phyloP scores from a whole-genome alignment of 164 flowering plant genomes.

The Tetracentron sinense region DNA sequence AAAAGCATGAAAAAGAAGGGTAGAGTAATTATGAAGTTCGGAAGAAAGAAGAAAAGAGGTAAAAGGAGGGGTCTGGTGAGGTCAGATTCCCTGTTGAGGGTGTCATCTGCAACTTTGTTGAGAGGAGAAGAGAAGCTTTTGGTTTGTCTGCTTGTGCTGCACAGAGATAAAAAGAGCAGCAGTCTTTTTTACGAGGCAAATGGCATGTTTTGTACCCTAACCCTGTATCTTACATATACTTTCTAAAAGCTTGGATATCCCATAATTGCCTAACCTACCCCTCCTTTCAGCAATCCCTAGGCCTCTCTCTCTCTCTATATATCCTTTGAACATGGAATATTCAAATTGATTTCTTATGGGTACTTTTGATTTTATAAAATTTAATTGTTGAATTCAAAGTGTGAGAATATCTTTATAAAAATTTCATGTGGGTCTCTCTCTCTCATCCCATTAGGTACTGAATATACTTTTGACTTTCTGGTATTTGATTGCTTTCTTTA shows the following conservation, averaged over 20 bases:
- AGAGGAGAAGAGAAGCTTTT: constrained; percentile 43
- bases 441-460: too few relatives aligned
- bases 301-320: constrained; percentile 11
- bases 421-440: too few relatives aligned
- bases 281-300: too few relatives aligned
- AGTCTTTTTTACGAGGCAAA: constrained; percentile 54
- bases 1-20: too few relatives aligned
- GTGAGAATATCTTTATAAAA: too few relatives aligned
- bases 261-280: constrained; percentile 23
- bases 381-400: too few relatives aligned
- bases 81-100: constrained; percentile 52
- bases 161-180: constrained; percentile 28
- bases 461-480: too few relatives aligned
- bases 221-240: constrained; percentile 44
- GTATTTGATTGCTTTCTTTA: too few relatives aligned
- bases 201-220: constrained; percentile 58
- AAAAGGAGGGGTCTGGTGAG: constrained; percentile 21
- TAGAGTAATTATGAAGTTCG: too few relatives aligned
- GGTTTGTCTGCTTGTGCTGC: constrained; percentile 54
- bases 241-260: constrained; percentile 74
- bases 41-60: constrained; percentile 27
- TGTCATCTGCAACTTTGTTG: constrained; percentile 13
- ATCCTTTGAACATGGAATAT: constrained; percentile 1
- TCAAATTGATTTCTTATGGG: too few relatives aligned
- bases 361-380: too few relatives aligned